A percentile compares a stretch with the other conserved stretches of the same genome.
phyloP scores from a whole-genome alignment of 371 early-diverging fungal genomes.

The Dinochytrium kinnereticum region DNA sequence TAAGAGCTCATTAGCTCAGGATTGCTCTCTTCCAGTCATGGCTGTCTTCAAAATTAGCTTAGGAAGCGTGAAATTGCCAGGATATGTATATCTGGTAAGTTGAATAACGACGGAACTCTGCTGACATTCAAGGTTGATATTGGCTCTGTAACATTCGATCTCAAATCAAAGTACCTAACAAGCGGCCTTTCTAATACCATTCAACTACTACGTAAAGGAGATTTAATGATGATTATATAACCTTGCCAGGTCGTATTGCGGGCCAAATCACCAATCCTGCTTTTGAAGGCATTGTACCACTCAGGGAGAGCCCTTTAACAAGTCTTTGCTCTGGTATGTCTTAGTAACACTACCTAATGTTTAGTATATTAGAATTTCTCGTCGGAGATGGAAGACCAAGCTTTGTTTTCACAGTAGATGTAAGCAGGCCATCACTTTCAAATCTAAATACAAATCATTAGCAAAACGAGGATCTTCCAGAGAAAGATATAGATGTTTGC shows the following conservation, averaged over 20 bases:
- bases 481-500: background rate
- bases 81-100: slow-evolving; percentile 26
- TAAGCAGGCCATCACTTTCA: background rate
- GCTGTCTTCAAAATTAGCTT: slow-evolving; percentile 10
- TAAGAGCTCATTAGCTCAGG: background rate
- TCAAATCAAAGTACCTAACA: background rate
- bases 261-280: background rate
- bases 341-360: background rate
- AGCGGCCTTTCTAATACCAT: background rate
- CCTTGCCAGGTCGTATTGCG: background rate
- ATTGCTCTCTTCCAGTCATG: slow-evolving; percentile 19
- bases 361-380: background rate
- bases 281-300: background rate
- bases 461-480: background rate
- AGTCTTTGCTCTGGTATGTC: background rate
- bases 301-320: background rate
- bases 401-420: background rate
- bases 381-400: background rate
- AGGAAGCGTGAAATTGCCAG: background rate
- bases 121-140: background rate
- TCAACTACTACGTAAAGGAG: background rate
- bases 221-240: background rate
- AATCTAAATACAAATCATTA: background rate
- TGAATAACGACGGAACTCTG: background rate
- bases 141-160: background rate